Conservation (phyloP, 31 red algal species). For the Odonthalia washingtoniensis region DNA sequence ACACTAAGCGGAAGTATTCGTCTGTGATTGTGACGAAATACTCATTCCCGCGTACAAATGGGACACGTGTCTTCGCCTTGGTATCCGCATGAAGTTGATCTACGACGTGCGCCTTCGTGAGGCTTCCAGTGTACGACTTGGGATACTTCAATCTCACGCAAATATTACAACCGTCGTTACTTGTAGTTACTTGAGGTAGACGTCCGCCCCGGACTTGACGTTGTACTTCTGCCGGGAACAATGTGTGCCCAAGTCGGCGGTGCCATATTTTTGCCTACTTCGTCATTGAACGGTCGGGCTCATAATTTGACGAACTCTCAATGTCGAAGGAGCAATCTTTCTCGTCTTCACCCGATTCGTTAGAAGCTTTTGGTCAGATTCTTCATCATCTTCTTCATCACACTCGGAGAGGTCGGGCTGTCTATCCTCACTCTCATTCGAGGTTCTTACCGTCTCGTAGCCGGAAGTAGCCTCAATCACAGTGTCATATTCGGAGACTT, state of each 20-base stretch:
- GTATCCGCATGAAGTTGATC: neutral
- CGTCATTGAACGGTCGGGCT: neutral
- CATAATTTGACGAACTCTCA: neutral
- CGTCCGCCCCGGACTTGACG: neutral
- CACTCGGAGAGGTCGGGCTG: neutral
- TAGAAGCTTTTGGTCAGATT: neutral
- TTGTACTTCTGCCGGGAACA: neutral
- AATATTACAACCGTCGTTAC: neutral
- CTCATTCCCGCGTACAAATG: neutral
- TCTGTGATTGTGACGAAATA: slow-evolving; percentile 4
- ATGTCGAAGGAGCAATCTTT: neutral
- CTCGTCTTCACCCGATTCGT: neutral
- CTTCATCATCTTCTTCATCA: neutral
- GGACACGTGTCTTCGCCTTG: neutral
- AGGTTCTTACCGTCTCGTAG: neutral
- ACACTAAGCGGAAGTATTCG: slow-evolving; percentile 11
- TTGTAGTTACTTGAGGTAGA: neutral
- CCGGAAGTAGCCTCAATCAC: neutral
- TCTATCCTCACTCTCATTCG: neutral
- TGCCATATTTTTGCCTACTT: slow-evolving; percentile 7
- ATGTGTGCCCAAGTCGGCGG: slow-evolving; percentile 6
- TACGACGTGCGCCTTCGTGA: neutral
- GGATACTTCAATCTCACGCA: neutral
- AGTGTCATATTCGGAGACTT: no score
- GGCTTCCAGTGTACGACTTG: neutral